These are phyloP conservation scores for Solanum chacoense DNA, from an alignment of 305 asterid species.

Conservation along the genomic window DNA sequence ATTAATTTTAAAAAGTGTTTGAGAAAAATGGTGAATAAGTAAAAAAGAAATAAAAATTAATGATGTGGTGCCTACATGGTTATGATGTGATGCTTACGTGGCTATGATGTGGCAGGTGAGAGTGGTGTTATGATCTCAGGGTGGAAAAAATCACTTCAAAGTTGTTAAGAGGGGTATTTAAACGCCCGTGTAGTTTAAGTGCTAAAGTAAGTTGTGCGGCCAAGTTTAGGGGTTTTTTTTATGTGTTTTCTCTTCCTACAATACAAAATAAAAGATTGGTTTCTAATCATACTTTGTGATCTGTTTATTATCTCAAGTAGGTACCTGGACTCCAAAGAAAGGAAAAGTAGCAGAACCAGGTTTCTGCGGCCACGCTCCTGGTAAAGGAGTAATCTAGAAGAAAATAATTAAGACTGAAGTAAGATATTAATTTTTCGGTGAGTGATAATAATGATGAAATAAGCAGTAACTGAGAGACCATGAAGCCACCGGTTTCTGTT, in stretches of 20 bases:
- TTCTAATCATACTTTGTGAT: neutral
- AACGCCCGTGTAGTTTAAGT: no score
- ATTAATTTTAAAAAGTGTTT: neutral
- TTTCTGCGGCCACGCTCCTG: constrained; percentile 99
- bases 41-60: no score
- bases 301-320: neutral
- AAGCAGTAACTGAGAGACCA: constrained; percentile 40
- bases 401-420: constrained; percentile 14
- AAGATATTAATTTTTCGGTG: constrained; percentile 1
- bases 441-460: constrained; percentile 9
- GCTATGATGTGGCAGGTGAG: neutral
- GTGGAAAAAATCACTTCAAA: neutral
- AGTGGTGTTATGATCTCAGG: neutral
- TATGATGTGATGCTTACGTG: neutral
- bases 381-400: constrained; percentile 93
- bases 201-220: neutral
- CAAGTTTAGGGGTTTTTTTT: neutral
- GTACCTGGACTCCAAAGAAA: constrained; percentile 94
- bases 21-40: neutral
- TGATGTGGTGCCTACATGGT: neutral
- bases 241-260: neutral
- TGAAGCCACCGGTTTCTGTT: constrained; percentile 95
- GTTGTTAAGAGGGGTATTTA: neutral
- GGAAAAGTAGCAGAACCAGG: constrained; percentile 99
- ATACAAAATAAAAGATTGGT: neutral